A percentile compares a stretch with the other conserved stretches of the same genome.
Conservation (phyloP, 2,329 filamentous ascomycete genomes). For the Canariomyces notabilis region DNA sequence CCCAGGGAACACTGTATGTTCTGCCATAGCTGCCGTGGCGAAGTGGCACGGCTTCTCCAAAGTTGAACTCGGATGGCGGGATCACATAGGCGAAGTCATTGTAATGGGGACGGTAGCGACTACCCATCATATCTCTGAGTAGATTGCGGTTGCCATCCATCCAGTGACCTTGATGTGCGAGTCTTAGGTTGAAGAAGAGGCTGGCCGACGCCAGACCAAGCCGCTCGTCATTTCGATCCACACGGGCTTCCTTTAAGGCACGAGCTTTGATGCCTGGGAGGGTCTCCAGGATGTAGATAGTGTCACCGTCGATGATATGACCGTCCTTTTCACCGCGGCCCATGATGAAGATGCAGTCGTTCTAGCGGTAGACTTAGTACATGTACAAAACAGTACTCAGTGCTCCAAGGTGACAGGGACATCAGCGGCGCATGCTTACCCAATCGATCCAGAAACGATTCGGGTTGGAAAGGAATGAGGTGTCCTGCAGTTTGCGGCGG, state of each 20-base stretch:
- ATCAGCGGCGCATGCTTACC: neutral
- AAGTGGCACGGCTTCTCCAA: neutral
- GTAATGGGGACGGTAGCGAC: neutral
- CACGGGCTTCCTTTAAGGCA: neutral
- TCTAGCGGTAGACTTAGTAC: too few species aligned
- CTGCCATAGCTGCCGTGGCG: neutral
- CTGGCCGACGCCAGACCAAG: neutral
- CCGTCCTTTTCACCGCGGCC: neutral
- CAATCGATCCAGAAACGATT: slow-evolving; percentile 1
- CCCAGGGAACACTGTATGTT: neutral
- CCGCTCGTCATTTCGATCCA: too few species aligned
- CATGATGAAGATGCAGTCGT: slow-evolving; percentile 3
- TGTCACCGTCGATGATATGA: neutral
- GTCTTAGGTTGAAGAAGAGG: slow-evolving; percentile 1
- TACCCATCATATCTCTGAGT: neutral
- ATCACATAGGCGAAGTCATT: neutral
- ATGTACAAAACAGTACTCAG: too few species aligned
- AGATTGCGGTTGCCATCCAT: neutral
- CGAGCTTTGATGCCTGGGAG: neutral
- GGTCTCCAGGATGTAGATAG: slow-evolving; percentile 1
- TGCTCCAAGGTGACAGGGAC: neutral
- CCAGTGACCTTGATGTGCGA: neutral
- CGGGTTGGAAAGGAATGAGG: neutral
- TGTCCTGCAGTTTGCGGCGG: neutral
- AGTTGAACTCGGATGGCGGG: neutral